A percentile compares a stretch with the other conserved stretches of the same genome.
These are phyloP conservation scores for Cucurbita moschata DNA, from an alignment of 306 rosid species.

Conservation along the genomic window DNA sequence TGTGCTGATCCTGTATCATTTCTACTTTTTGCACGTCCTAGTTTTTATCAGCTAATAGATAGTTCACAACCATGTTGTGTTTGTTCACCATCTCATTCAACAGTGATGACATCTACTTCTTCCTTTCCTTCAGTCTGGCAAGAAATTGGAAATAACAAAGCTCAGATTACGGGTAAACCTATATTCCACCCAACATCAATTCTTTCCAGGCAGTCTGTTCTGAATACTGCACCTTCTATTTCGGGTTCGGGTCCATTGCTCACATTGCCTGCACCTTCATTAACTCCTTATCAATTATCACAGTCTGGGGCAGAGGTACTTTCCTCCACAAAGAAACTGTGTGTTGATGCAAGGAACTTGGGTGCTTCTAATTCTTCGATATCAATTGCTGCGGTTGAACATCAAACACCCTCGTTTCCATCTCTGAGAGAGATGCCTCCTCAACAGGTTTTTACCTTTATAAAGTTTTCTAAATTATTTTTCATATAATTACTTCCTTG, in stretches of 20 bases:
- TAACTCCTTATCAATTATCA: slow-evolving; percentile 25
- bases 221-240: slow-evolving; percentile 22
- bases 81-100: slow-evolving; percentile 26
- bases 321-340: slow-evolving; percentile 18
- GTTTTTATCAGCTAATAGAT: slow-evolving; percentile 9
- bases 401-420: slow-evolving; percentile 42
- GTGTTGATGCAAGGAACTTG: slow-evolving; percentile 15
- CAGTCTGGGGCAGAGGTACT: slow-evolving; percentile 16
- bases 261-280: slow-evolving; percentile 23
- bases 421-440: slow-evolving; percentile 20
- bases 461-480: background rate
- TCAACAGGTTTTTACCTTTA: slow-evolving; percentile 30
- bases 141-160: slow-evolving; percentile 18
- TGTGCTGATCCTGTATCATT: slow-evolving; percentile 6
- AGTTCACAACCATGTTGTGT: slow-evolving; percentile 19
- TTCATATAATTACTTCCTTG: background rate
- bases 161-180: slow-evolving; percentile 19
- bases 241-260: slow-evolving; percentile 30
- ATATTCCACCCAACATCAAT: slow-evolving; percentile 18
- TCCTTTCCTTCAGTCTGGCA: slow-evolving; percentile 17
- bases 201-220: slow-evolving; percentile 23
- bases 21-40: slow-evolving; percentile 18
- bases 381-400: background rate
- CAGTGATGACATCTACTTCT: slow-evolving; percentile 13
- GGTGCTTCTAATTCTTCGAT: slow-evolving; percentile 19